Percentiles rank a stretch among this genome's conserved stretches.
These are phyloP conservation scores for Entomortierella parvispora DNA, from an alignment of 192 early-diverging fungal species.

Conservation along the genomic window DNA sequence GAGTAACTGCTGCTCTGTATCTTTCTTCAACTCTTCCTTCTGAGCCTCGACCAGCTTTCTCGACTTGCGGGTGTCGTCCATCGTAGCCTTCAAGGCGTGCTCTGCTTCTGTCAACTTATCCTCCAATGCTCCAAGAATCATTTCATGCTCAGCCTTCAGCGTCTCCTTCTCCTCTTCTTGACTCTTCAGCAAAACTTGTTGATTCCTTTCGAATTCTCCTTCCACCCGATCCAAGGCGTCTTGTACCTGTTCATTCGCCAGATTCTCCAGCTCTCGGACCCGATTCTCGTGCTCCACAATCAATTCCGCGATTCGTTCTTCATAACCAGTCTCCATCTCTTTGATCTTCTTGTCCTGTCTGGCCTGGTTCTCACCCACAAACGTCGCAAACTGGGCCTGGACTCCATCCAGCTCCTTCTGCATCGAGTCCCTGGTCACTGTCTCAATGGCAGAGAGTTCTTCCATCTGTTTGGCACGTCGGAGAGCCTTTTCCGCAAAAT, in stretches of 20 bases:
- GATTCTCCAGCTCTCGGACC: constrained; percentile 34
- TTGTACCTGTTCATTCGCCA: constrained; percentile 36
- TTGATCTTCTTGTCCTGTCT: constrained; percentile 12
- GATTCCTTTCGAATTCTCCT: constrained; percentile 36
- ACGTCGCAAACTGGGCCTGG: constrained; percentile 24
- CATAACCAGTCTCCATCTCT: constrained; percentile 16
- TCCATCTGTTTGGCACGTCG: constrained; percentile 10
- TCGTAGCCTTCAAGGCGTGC: constrained; percentile 6
- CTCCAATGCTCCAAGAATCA: constrained; percentile 10
- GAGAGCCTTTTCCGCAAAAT: constrained; percentile 2
- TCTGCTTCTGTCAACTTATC: constrained; percentile 22
- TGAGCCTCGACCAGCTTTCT: constrained; percentile 9
- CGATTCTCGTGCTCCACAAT: constrained; percentile 37
- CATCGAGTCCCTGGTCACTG: constrained; percentile 19
- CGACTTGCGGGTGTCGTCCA: not conserved
- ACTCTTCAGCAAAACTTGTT: constrained; percentile 11
- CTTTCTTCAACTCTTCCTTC: constrained; percentile 9
- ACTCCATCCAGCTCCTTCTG: constrained; percentile 27
- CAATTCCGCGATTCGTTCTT: constrained; percentile 43
- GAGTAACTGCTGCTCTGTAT: constrained; percentile 16
- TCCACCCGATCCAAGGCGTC: constrained; percentile 40
- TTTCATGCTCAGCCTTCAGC: constrained; percentile 14
- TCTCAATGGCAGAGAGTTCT: constrained; percentile 12
- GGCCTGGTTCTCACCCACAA: constrained; percentile 33
- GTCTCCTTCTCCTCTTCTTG: constrained; percentile 7